Base-by-base conservation (phyloP, 2,329 filamentous ascomycete species). In the Coniochaeta sp. region DNA sequence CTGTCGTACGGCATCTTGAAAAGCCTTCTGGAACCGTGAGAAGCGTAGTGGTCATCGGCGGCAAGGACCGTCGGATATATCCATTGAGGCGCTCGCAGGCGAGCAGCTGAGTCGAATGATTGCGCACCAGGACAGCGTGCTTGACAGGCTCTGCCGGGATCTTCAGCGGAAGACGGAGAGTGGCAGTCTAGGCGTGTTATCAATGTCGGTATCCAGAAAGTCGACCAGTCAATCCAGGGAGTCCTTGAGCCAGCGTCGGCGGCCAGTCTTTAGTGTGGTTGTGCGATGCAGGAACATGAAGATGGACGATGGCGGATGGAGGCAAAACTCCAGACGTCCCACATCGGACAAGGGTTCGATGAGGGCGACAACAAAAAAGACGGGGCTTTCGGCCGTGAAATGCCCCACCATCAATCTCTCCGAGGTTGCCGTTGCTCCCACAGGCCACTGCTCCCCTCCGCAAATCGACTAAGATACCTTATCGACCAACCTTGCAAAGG, bases 1-100 rank as follows among this genome's bases (percentile, higher is more conserved):
- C 59, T 58, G 55, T 64, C 62, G 58, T 57, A 38, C 5, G 58
- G 47, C 61, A 65, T 63, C n/a, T 34, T 60, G 61, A 17, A 28
- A 34, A 10, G 34, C 22, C 24, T 17, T 4, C n/a, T 47, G n/a
- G 30, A n/a, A 17, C 24, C 30, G 22, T 30, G 47, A 17, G 42
- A 47, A n/a, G 12, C 17, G 24, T 6, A 30, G 6, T 17, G 47
- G 19, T 52, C 47, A 52, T 52, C 6, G 47, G 24, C 24, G 16
- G 47, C 24, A 52, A 26, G 47, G 47, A 30, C 47, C 22, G 47
- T 52, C 47, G 24, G 22, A 26, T 52, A 52, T 52, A 52, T 28
- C 47, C 47, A 52, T 52, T n/a, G 47, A 52, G 4, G 24, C 16
- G 22, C 47, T 47, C 10, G 19, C 42, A 19, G 38, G 42, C 19